Percentiles rank a stretch among this genome's conserved stretches.
phyloP scores from a whole-genome alignment of 306 rosid genomes.

The Lagenaria siceraria region DNA sequence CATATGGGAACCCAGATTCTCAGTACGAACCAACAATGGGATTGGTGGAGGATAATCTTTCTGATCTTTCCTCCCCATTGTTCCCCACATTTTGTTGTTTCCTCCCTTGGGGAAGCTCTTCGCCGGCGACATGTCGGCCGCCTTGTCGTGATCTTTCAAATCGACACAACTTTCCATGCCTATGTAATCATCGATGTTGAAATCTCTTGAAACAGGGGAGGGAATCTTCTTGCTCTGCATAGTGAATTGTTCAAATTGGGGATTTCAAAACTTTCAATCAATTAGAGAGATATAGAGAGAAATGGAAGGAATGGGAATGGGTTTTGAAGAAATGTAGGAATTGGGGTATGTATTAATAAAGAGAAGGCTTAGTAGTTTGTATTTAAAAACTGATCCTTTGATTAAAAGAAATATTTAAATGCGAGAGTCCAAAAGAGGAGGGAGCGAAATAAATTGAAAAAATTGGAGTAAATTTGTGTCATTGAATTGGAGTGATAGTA shows the following conservation, averaged over 20 bases:
- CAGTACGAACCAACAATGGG: slow-evolving; percentile 37
- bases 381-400: background rate
- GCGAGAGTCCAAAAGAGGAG: background rate
- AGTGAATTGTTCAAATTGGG: background rate
- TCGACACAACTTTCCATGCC: slow-evolving; percentile 59
- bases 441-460: background rate
- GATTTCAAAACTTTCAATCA: too few relatives aligned
- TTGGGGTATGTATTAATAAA: background rate
- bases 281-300: too few relatives aligned
- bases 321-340: background rate
- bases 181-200: slow-evolving; percentile 24
- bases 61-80: background rate
- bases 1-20: slow-evolving; percentile 44
- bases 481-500: background rate
- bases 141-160: slow-evolving; percentile 5
- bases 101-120: background rate
- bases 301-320: background rate
- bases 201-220: background rate
- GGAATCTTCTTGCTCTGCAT: background rate
- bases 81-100: background rate
- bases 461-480: too few relatives aligned
- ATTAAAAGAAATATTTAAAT: background rate
- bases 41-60: slow-evolving; percentile 53
- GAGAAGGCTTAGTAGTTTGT: background rate
- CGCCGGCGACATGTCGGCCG: background rate